phyloP scores from a whole-genome alignment of 1,139 yeast genomes.

The Suhomyces panamericanus region DNA sequence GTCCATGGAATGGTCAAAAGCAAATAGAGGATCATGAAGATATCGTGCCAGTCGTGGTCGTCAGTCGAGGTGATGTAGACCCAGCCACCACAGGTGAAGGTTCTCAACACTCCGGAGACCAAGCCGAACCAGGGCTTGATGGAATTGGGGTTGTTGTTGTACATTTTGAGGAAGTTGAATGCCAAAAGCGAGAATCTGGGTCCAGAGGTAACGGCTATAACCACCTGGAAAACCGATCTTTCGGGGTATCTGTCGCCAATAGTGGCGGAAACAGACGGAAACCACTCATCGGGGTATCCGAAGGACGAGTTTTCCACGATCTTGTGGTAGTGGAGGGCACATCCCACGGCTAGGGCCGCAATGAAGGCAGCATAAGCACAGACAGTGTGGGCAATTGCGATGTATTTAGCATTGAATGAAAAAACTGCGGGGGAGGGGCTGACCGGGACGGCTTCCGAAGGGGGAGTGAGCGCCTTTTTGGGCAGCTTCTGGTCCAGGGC shows the following conservation, averaged over 20 bases:
- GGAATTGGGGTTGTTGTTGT: slow-evolving; percentile 33
- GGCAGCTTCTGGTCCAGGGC: neutral
- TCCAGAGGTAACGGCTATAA: slow-evolving; percentile 77
- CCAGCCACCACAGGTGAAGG: slow-evolving; percentile 98
- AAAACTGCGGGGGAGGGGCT: slow-evolving; percentile 10
- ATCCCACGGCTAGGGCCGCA: slow-evolving; percentile 73
- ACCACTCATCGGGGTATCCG: slow-evolving; percentile 98
- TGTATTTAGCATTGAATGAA: slow-evolving; percentile 56
- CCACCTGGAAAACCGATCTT: slow-evolving; percentile 83
- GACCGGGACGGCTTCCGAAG: neutral
- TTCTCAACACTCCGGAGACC: slow-evolving; percentile 69
- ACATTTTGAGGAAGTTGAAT: slow-evolving; percentile 53
- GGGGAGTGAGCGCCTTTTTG: neutral
- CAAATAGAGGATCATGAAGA: slow-evolving; percentile 89
- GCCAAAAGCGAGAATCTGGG: slow-evolving; percentile 79
- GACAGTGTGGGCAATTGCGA: slow-evolving; percentile 70
- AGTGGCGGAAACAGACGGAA: slow-evolving; percentile 94
- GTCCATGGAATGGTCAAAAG: slow-evolving; percentile 93
- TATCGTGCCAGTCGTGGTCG: slow-evolving; percentile 94
- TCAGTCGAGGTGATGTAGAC: slow-evolving; percentile 95
- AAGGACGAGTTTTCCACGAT: slow-evolving; percentile 83
- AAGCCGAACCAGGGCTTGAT: slow-evolving; percentile 44
- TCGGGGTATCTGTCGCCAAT: slow-evolving; percentile 98
- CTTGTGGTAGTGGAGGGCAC: slow-evolving; percentile 73
- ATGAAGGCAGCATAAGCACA: slow-evolving; percentile 74